Percentiles rank a stretch among this genome's conserved stretches.
Evolutionary conservation across 164 flowering plant species (phyloP).

Genomic region (Saururus chinensis): DNA sequence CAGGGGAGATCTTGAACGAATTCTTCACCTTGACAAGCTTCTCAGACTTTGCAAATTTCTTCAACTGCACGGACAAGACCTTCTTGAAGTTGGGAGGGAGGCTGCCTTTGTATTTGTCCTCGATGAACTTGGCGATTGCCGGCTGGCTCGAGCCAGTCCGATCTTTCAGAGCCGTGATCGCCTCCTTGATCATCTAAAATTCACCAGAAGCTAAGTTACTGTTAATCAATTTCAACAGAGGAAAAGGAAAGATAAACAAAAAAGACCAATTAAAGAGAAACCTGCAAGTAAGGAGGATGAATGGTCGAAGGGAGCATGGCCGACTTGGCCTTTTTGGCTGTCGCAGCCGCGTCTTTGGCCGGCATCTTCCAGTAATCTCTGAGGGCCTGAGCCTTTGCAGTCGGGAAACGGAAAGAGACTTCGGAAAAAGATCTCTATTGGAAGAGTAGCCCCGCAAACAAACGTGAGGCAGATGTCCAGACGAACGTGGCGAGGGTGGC

Average conservation of each 20-base stretch:
- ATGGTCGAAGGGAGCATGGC: neutral
- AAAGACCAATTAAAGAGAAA: neutral
- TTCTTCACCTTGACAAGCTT: conserved; percentile 33
- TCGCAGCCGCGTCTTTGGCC: neutral
- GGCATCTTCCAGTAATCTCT: neutral
- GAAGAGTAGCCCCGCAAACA: too few relatives aligned
- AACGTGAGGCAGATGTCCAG: too few relatives aligned
- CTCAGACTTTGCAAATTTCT: conserved; percentile 25
- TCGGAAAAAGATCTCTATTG: too few relatives aligned
- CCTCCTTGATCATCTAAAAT: conserved; percentile 42
- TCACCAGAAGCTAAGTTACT: neutral
- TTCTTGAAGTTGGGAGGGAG: conserved; percentile 39
- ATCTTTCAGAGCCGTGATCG: conserved; percentile 35
- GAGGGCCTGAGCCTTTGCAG: too few relatives aligned
- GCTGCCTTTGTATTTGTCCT: conserved; percentile 20
- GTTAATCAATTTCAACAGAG: neutral
- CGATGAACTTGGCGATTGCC: conserved; percentile 40
- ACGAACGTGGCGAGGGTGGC: neutral
- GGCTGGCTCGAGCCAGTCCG: conserved; percentile 41
- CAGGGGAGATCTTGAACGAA: conserved; percentile 23
- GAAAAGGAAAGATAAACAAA: neutral
- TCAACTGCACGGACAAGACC: conserved; percentile 28
- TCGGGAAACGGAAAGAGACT: too few relatives aligned
- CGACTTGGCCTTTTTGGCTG: neutral
- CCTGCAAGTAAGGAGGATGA: conserved; percentile 6